Evolutionary conservation across 768 basidiomycete species (phyloP).

Genomic region (Mycena filopes): DNA sequence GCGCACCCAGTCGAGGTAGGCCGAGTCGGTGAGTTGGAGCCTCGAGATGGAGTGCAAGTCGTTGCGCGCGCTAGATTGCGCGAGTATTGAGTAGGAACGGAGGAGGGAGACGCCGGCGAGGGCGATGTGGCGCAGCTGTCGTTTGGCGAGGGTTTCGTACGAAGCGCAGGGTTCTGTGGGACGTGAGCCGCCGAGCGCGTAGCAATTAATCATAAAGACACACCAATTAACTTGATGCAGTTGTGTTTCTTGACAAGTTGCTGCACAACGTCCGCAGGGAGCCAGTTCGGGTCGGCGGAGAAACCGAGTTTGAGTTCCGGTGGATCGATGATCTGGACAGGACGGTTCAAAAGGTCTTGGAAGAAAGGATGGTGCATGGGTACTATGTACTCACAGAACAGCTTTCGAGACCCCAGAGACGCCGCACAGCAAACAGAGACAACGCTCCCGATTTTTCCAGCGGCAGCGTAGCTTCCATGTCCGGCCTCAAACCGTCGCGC

Average conservation of each 20-base stretch:
- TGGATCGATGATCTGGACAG: slow-evolving; percentile 24
- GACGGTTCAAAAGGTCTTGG: not conserved
- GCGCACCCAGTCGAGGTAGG: slow-evolving; percentile 8
- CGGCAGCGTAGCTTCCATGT: slow-evolving; percentile 20
- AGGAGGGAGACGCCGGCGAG: not conserved
- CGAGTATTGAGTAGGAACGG: slow-evolving; percentile 7
- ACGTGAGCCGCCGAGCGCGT: not conserved
- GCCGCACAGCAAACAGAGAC: slow-evolving; percentile 15
- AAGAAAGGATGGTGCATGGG: too few species aligned
- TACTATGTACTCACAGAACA: slow-evolving; percentile 7
- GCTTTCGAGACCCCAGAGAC: slow-evolving; percentile 30
- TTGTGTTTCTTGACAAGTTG: slow-evolving; percentile 14
- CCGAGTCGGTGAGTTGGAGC: not conserved
- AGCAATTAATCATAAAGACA: not conserved
- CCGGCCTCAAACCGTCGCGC: slow-evolving; percentile 24
- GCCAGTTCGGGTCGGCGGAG: slow-evolving; percentile 20
- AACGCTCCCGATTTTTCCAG: slow-evolving; percentile 19
- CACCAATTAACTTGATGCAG: slow-evolving; percentile 29
- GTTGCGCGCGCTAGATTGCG: not conserved
- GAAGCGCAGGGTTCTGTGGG: slow-evolving; percentile 23
- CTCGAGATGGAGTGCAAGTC: slow-evolving; percentile 13
- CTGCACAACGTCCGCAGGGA: slow-evolving; percentile 13
- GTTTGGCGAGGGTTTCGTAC: slow-evolving; percentile 21
- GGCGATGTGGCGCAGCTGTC: slow-evolving; percentile 20
- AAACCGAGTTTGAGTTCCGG: slow-evolving; percentile 19